Evolutionary conservation across 495 filamentous ascomycete species (phyloP).

Genomic region (Monascus purpureus): DNA sequence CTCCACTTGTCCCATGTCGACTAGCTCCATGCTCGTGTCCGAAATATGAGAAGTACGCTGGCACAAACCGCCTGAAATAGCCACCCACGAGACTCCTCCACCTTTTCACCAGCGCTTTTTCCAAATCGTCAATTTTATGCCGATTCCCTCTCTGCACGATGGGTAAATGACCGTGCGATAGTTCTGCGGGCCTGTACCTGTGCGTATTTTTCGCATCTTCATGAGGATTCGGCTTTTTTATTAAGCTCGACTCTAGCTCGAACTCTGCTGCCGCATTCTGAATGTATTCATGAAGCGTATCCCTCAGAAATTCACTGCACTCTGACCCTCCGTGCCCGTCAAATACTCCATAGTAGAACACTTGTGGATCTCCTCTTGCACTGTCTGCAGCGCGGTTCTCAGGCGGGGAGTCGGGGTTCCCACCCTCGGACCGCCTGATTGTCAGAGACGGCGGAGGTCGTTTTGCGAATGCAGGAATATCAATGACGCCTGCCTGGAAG

Average conservation of each 20-base stretch:
- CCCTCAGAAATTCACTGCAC: constrained; percentile 74
- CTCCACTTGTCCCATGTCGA: constrained; percentile 7
- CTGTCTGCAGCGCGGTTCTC: constrained; percentile 48
- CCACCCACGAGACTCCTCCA: constrained; percentile 83
- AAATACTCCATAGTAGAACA: constrained; percentile 95
- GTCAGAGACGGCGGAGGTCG: constrained; percentile 58
- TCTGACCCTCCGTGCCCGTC: constrained; percentile 90
- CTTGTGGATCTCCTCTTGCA: constrained; percentile 75
- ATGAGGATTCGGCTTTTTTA: constrained; percentile 12
- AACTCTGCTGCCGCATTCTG: constrained; percentile 66
- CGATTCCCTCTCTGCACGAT: constrained; percentile 27
- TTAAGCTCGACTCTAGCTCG: constrained; percentile 56
- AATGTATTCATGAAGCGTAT: constrained; percentile 76
- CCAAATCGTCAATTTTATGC: constrained; percentile 33
- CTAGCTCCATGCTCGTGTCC: constrained; percentile 6
- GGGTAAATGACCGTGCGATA: constrained; percentile 13
- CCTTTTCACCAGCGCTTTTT: constrained; percentile 51
- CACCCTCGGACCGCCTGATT: constrained; percentile 12
- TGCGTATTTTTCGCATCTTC: constrained; percentile 2
- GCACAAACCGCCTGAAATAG: constrained; percentile 83
- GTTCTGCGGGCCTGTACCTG: constrained; percentile 3
- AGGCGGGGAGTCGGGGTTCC: constrained; percentile 11
- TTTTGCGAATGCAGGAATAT: constrained; percentile 84
- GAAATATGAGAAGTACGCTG: constrained; percentile 43
- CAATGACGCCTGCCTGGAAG: constrained; percentile 87